A percentile compares a stretch with the other conserved stretches of the same genome.
Evolutionary conservation across 2,329 filamentous ascomycete species (phyloP).

Genomic region (Sarocladiaceae sp.): DNA sequence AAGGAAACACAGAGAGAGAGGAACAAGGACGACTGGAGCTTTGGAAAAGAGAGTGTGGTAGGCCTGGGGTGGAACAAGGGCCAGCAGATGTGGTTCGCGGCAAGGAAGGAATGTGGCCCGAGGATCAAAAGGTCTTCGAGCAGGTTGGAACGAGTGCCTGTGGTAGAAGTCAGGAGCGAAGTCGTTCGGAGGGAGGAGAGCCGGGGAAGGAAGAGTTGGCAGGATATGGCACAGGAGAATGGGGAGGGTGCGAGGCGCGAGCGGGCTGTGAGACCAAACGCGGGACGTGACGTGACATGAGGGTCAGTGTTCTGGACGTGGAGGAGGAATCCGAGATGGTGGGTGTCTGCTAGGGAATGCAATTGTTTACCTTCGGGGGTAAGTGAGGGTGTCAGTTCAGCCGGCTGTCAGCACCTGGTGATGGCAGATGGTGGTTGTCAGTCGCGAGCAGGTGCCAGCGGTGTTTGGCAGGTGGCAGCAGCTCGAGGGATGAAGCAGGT

Average conservation of each 20-base stretch:
- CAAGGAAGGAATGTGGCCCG: slow-evolving; percentile 7
- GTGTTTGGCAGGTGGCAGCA: slow-evolving; percentile 1
- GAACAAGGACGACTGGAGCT: neutral
- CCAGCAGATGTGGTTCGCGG: slow-evolving; percentile 1
- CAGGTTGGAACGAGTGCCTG: neutral
- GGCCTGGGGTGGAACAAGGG: neutral
- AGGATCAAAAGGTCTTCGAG: neutral
- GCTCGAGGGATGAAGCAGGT: no score
- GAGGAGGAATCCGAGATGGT: neutral
- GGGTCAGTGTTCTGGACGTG: neutral
- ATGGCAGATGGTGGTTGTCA: neutral
- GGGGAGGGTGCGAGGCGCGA: neutral
- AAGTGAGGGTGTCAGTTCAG: no score
- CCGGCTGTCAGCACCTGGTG: neutral
- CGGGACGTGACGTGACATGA: slow-evolving; percentile 9
- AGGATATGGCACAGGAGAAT: neutral
- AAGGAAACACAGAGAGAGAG: neutral
- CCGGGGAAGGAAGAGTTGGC: neutral
- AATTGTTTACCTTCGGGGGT: slow-evolving; percentile 4
- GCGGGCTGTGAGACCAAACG: neutral
- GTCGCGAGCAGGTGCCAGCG: no score
- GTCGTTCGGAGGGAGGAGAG: neutral
- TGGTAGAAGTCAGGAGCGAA: neutral
- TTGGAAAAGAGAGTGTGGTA: neutral
- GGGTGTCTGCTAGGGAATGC: slow-evolving; percentile 6